Evolutionary conservation across 768 basidiomycete genomes (phyloP).

Genomic region (Arthromyces matolae): DNA sequence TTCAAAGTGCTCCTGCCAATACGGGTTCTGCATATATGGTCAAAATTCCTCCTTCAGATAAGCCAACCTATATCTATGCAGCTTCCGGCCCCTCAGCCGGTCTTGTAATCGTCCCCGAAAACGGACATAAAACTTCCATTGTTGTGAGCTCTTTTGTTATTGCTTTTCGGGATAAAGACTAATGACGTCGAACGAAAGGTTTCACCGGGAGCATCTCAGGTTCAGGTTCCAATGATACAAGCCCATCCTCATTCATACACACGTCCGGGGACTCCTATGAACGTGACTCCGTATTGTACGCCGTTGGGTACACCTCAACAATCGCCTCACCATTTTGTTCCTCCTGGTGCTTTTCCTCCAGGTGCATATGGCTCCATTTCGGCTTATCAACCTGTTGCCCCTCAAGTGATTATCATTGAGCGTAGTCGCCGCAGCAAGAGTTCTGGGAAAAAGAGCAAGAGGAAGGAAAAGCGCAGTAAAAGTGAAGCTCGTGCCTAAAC

Average conservation of each 20-base stretch:
- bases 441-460: not conserved
- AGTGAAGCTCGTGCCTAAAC: not conserved
- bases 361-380: not conserved
- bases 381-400: not conserved
- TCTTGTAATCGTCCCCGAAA: slow-evolving; percentile 9
- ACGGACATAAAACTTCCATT: not conserved
- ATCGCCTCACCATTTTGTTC: not conserved
- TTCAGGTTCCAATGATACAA: not conserved
- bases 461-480: slow-evolving; percentile 1
- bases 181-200: not conserved
- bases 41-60: not conserved
- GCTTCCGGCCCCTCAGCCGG: slow-evolving; percentile 8
- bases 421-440: slow-evolving; percentile 1
- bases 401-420: slow-evolving; percentile 7
- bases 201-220: not conserved
- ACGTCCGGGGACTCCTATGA: not conserved
- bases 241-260: no score
- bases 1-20: not conserved
- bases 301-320: not conserved
- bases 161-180: not conserved
- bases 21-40: slow-evolving; percentile 1
- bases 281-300: not conserved
- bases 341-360: not conserved
- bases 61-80: slow-evolving; percentile 10
- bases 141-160: not conserved